Percentiles rank a stretch among this genome's conserved stretches.
Conservation (phyloP, 2,329 filamentous ascomycete species). For the Talaromyces sp. region DNA sequence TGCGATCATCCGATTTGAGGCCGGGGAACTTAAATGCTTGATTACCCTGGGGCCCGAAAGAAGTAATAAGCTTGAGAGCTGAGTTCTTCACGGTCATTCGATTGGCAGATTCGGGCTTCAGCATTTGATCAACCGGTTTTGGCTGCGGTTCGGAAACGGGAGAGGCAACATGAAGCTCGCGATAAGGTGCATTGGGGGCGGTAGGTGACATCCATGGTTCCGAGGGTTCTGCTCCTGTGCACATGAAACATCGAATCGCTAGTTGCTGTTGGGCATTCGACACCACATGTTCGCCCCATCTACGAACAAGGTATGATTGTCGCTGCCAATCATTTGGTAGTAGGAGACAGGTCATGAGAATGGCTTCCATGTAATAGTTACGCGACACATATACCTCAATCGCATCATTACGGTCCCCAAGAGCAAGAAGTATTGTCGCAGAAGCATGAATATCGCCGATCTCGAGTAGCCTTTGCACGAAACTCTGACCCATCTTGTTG, state of each 20-base stretch:
- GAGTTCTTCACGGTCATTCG: conserved; percentile 69
- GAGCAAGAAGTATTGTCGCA: conserved; percentile 83
- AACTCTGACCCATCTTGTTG: conserved; percentile 84
- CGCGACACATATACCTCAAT: conserved; percentile 95
- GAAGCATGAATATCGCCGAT: conserved; percentile 87
- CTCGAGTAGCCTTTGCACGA: conserved; percentile 83
- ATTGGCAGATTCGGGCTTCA: conserved; percentile 40
- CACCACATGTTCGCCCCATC: conserved; percentile 92
- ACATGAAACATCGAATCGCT: conserved; percentile 88
- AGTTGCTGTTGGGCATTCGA: conserved; percentile 82
- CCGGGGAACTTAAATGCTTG: conserved; percentile 60
- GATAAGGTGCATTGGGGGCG: conserved; percentile 55
- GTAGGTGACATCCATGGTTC: conserved; percentile 86
- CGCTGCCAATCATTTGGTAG: conserved; percentile 86
- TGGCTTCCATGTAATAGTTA: conserved; percentile 84
- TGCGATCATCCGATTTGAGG: conserved; percentile 52
- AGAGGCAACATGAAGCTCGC: conserved; percentile 23
- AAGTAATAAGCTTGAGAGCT: conserved; percentile 84
- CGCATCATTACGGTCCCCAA: conserved; percentile 89
- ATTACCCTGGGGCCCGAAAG: conserved; percentile 56
- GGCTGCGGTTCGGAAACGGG: conserved; percentile 53
- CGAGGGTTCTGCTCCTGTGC: conserved; percentile 75
- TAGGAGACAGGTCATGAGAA: conserved; percentile 77
- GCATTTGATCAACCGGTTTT: conserved; percentile 15
- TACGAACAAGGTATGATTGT: conserved; percentile 78